phyloP scores from a whole-genome alignment of 345 rosid genomes.

The Rubroshorea leprosula region DNA sequence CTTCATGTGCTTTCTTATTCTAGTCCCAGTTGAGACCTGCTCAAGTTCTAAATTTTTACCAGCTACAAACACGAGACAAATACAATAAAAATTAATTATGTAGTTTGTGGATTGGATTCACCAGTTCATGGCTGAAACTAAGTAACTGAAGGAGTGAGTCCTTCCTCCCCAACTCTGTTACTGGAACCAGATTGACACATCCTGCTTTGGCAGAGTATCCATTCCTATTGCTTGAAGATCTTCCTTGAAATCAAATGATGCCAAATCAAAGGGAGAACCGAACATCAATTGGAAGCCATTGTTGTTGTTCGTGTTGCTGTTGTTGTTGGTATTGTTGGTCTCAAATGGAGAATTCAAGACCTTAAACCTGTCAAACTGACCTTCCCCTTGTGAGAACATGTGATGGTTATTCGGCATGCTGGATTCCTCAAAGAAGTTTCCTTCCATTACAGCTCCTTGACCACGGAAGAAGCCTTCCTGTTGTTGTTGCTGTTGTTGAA shows the following conservation, averaged over 20 bases:
- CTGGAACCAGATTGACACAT: conserved; percentile 66
- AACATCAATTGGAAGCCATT: conserved; percentile 45
- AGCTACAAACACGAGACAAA: conserved; percentile 15
- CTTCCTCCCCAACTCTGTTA: background rate
- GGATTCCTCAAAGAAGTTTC: conserved; percentile 53
- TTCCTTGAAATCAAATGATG: conserved; percentile 62
- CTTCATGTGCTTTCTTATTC: conserved; percentile 21
- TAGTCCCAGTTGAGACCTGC: conserved; percentile 11
- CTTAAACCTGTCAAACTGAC: conserved; percentile 45
- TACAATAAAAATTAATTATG: background rate
- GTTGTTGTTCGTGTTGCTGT: no score
- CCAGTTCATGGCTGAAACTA: background rate
- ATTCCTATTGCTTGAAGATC: conserved; percentile 50
- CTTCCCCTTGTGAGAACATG: conserved; percentile 40
- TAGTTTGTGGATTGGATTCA: background rate
- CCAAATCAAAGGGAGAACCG: conserved; percentile 57
- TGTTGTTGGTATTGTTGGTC: conserved; percentile 28
- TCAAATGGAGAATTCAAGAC: conserved; percentile 40
- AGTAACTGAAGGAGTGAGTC: background rate
- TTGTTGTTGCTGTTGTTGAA: conserved; percentile 54
- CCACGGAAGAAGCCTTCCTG: conserved; percentile 40
- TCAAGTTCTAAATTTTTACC: conserved; percentile 17
- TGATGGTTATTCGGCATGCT: conserved; percentile 42
- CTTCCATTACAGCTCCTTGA: conserved; percentile 43
- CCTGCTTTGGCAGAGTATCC: conserved; percentile 60